phyloP scores from a whole-genome alignment of 2,329 filamentous ascomycete genomes.

The Mycosphaerella sp. region DNA sequence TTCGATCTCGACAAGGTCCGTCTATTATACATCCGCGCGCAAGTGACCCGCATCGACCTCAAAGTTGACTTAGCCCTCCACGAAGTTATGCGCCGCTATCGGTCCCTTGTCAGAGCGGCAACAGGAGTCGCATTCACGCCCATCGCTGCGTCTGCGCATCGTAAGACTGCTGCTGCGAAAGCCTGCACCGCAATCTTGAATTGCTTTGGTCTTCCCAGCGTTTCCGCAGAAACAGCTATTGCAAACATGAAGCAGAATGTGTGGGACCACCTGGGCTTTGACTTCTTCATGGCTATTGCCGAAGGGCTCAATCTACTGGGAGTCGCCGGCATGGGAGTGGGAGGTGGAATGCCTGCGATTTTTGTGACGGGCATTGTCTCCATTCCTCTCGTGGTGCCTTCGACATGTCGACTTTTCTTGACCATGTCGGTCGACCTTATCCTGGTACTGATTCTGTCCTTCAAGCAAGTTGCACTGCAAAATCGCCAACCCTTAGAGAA shows the following conservation, averaged over 20 bases:
- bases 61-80: slow-evolving; percentile 33
- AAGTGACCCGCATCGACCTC: slow-evolving; percentile 32
- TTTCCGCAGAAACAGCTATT: slow-evolving; percentile 18
- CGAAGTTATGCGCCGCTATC: slow-evolving; percentile 32
- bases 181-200: slow-evolving; percentile 23
- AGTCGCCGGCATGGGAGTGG: slow-evolving; percentile 23
- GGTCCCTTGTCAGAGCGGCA: slow-evolving; percentile 26
- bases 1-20: slow-evolving; percentile 33
- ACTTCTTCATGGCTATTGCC: slow-evolving; percentile 17
- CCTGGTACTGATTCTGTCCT: slow-evolving; percentile 30
- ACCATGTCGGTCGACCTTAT: slow-evolving; percentile 33
- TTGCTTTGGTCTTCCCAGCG: slow-evolving; percentile 23
- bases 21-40: slow-evolving; percentile 33
- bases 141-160: slow-evolving; percentile 19
- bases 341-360: slow-evolving; percentile 27
- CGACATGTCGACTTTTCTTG: slow-evolving; percentile 31
- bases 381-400: slow-evolving; percentile 25
- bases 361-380: slow-evolving; percentile 23
- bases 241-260: slow-evolving; percentile 22
- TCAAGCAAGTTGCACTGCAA: slow-evolving; percentile 20
- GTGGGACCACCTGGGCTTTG: slow-evolving; percentile 18
- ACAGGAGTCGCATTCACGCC: slow-evolving; percentile 16
- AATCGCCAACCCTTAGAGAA: slow-evolving; percentile 16
- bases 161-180: slow-evolving; percentile 23
- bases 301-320: slow-evolving; percentile 20